phyloP scores from a whole-genome alignment of 768 basidiomycete species.

The Agrocybe pediades region DNA sequence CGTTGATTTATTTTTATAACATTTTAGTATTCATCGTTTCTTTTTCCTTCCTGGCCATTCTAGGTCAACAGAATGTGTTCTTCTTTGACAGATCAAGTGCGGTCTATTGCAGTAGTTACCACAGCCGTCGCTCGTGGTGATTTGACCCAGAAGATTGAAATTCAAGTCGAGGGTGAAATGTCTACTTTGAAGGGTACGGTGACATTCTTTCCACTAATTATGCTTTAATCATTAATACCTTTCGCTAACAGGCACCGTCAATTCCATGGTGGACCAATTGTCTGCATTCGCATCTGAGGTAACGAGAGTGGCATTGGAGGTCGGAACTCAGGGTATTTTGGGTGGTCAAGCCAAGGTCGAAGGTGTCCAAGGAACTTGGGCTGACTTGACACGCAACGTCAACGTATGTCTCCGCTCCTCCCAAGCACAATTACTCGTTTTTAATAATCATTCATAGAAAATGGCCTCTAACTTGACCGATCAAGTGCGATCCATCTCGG shows the following conservation, averaged over 20 bases:
- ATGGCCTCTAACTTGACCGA: constrained; percentile 86
- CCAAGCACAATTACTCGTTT: neutral
- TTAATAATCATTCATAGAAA: constrained; percentile 47
- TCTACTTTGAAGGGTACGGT: constrained; percentile 62
- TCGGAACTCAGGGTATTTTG: constrained; percentile 88
- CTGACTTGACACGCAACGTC: constrained; percentile 85
- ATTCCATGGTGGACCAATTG: constrained; percentile 93
- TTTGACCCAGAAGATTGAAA: constrained; percentile 90
- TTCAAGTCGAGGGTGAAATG: constrained; percentile 88
- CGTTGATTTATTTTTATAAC: neutral
- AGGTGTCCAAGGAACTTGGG: constrained; percentile 94
- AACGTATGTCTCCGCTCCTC: constrained; percentile 56
- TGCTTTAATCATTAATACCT: neutral
- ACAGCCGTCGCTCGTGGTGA: constrained; percentile 92
- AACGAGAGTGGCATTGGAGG: constrained; percentile 82
- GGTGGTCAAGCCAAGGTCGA: constrained; percentile 91
- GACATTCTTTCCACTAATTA: constrained; percentile 2
- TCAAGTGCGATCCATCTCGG: constrained; percentile 90
- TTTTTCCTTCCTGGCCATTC: too few species aligned
- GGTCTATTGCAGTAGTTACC: constrained; percentile 82
- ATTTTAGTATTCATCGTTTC: neutral
- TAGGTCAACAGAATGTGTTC: constrained; percentile 83
- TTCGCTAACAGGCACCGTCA: constrained; percentile 60
- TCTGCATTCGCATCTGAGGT: constrained; percentile 86
- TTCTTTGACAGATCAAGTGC: constrained; percentile 78